A percentile compares a stretch with the other conserved stretches of the same genome.
These are phyloP conservation scores for Saururus chinensis DNA, from an alignment of 164 flowering plant species.

Conservation along the genomic window DNA sequence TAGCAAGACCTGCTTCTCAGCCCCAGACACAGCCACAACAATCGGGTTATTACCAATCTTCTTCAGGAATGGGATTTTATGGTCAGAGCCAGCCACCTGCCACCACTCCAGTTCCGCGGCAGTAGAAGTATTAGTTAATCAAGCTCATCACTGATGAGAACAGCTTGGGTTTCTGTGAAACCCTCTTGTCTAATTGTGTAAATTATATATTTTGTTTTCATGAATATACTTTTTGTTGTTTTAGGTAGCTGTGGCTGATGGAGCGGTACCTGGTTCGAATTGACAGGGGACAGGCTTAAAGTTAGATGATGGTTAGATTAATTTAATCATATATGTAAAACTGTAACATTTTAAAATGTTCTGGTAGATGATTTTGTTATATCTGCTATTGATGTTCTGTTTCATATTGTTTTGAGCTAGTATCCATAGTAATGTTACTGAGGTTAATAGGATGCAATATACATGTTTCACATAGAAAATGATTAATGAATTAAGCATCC, in stretches of 20 bases:
- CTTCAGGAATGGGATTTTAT: slow-evolving; percentile 54
- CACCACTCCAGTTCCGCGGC: slow-evolving; percentile 39
- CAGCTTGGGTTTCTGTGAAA: not conserved
- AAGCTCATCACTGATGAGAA: not conserved
- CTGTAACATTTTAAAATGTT: too few relatives aligned
- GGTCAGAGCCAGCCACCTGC: slow-evolving; percentile 46
- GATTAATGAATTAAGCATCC: too few relatives aligned
- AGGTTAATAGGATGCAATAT: too few relatives aligned
- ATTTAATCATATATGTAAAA: too few relatives aligned
- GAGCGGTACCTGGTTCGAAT: not conserved
- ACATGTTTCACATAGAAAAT: too few relatives aligned
- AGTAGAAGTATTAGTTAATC: slow-evolving; percentile 13
- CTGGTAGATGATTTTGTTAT: too few relatives aligned
- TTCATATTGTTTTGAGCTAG: too few relatives aligned
- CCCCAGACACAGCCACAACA: slow-evolving; percentile 26
- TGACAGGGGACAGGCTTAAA: not conserved
- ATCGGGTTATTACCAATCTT: slow-evolving; percentile 11
- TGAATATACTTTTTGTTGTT: not conserved
- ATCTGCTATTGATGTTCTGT: too few relatives aligned
- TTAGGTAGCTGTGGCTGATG: not conserved
- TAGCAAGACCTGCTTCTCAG: slow-evolving; percentile 34
- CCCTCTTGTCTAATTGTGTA: slow-evolving; percentile 3
- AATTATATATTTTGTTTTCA: slow-evolving; percentile 1
- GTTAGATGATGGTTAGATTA: too few relatives aligned
- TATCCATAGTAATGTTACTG: too few relatives aligned